Base-by-base conservation (phyloP, 805 yeast species). In the Ogataea ganodermae region DNA sequence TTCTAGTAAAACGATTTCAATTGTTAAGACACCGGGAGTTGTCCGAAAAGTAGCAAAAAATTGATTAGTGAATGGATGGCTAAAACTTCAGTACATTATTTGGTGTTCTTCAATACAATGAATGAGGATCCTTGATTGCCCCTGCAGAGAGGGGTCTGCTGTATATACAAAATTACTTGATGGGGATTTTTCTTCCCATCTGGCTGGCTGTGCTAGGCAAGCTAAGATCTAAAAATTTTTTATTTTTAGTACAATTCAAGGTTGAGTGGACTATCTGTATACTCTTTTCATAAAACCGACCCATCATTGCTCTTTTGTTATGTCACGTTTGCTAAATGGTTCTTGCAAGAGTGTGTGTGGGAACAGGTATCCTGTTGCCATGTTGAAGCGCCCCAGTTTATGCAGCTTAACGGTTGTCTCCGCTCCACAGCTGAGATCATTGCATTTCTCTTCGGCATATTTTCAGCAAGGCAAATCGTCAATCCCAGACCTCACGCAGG, bases 401-500 rank as follows among this genome's bases (percentile, higher is more conserved):
- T 16, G 8, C 33, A n/a, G 13, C 5, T 3, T 3, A 8, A 30
- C 5, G 17, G 7, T 30, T n/a, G 33, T n/a, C 16, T 3, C 8
- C 31, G n/a, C 31, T 30, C 17, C 33, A n/a, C 33, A 30, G 33
- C 14, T 13, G 18, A 30, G 33, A 30, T 16, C 33, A 4, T 14
- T 30, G 17, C 33, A 30, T 16, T 30, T 16, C 18, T 38, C 32
- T 13, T 16, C 24, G 3, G 9, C 14, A 7, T 13, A 2, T 26
- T 16, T 8, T 20, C 6, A 27, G 23, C 32, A 26, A 17, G n/a
- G 4, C 7, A 18, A 27, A 27, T 16, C 13, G 18, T 4, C 30
- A 2, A 16, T 24, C 6, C 50, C 55, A 14, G 45, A 48, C 21
- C 20, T 56, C n/a, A 50, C 48, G 14, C 44, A 51, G 24, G 20